Evolutionary conservation across 1,139 yeast genomes (phyloP).

Genomic region (Saccharomycopsis hybrid): DNA sequence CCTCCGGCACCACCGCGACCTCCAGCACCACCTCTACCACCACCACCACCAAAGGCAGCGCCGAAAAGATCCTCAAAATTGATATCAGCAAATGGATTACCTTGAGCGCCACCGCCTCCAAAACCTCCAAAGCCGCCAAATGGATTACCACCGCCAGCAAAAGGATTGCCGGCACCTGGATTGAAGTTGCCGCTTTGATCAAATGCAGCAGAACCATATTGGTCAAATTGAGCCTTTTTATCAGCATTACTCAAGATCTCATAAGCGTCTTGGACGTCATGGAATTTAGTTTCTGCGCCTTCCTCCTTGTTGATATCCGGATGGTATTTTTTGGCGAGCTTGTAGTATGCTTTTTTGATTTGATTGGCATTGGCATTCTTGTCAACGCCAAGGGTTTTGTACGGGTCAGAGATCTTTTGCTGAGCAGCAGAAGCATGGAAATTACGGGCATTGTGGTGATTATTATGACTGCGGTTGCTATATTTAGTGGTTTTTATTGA

Average conservation of each 20-base stretch:
- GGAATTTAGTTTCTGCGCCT: conserved; percentile 83
- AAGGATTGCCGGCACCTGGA: conserved; percentile 31
- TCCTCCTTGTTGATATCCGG: conserved; percentile 94
- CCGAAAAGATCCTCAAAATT: conserved; percentile 88
- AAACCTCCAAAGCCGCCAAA: conserved; percentile 38
- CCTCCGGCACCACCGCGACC: conserved; percentile 28
- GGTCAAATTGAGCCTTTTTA: conserved; percentile 86
- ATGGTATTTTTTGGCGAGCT: conserved; percentile 87
- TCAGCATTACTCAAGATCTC: conserved; percentile 84
- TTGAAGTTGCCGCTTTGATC: conserved; percentile 52
- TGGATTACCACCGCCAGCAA: conserved; percentile 41
- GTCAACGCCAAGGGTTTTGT: conserved; percentile 71
- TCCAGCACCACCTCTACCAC: conserved; percentile 33
- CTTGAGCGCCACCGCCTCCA: conserved; percentile 34
- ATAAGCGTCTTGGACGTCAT: conserved; percentile 89
- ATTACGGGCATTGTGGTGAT: background rate
- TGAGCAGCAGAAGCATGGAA: conserved; percentile 11
- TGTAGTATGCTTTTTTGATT: conserved; percentile 89
- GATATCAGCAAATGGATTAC: conserved; percentile 39
- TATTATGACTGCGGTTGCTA: too few relatives aligned
- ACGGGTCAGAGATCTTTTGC: conserved; percentile 58
- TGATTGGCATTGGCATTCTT: conserved; percentile 69
- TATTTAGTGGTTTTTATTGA: too few relatives aligned
- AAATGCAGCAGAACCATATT: conserved; percentile 84
- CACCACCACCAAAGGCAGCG: conserved; percentile 57